These are phyloP conservation scores for Primulina tabacum DNA, from an alignment of 257 asterid genomes.

Conservation along the genomic window DNA sequence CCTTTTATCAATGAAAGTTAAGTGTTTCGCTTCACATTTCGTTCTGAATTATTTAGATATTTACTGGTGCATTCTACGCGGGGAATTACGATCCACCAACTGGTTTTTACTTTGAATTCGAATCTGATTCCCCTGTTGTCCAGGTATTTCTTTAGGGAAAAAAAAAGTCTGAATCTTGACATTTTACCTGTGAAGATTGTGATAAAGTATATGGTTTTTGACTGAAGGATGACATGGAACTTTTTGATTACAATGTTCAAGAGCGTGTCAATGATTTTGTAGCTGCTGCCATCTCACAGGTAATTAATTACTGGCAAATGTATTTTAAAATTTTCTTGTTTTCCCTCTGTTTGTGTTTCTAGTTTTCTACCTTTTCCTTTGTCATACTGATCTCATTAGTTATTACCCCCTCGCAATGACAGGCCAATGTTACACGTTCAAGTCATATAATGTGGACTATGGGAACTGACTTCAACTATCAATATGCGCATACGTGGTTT, in stretches of 20 bases:
- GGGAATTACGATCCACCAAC: constrained; percentile 44
- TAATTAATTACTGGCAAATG: constrained; percentile 33
- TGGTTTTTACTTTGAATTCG: constrained; percentile 44
- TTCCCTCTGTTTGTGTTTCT: neutral
- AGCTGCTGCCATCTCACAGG: constrained; percentile 47
- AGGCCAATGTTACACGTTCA: constrained; percentile 51
- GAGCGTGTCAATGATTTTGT: constrained; percentile 46
- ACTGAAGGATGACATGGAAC: constrained; percentile 34
- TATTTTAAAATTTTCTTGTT: constrained; percentile 2
- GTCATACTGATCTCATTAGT: neutral
- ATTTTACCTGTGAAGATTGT: neutral
- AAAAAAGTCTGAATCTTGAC: constrained; percentile 2
- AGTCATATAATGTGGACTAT: constrained; percentile 54
- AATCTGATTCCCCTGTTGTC: constrained; percentile 34
- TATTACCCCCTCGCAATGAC: neutral
- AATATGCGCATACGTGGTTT: constrained; percentile 50
- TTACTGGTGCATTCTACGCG: constrained; percentile 37
- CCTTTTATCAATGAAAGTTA: neutral
- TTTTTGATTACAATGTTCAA: constrained; percentile 49
- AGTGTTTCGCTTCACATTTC: constrained; percentile 6
- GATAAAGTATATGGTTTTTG: constrained; percentile 4
- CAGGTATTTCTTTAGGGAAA: constrained; percentile 30
- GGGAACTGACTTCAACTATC: constrained; percentile 54
- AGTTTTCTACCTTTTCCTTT: neutral
- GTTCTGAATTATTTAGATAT: constrained; percentile 31